Base-by-base conservation (phyloP, 208 protist species). In the Herpetomonas muscarum region DNA sequence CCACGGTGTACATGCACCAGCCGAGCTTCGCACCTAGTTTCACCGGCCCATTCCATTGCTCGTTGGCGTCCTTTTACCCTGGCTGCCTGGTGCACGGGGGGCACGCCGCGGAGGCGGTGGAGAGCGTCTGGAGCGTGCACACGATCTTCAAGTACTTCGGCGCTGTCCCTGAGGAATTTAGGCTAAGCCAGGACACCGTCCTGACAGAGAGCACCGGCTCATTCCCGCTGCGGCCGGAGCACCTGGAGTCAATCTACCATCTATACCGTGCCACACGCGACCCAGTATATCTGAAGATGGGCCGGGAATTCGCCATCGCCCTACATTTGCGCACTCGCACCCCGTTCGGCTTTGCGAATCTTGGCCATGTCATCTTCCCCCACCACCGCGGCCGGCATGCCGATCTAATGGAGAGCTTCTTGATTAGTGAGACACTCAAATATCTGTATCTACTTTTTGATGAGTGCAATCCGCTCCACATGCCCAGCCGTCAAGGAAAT, bases 401-500 rank as follows among this genome's bases (percentile, higher is more conserved):
- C 2, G 90, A 97, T 64, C 28, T 55, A 19, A 98, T 97, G 93
- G 92, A 98, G 47, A 92, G 76, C 47, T 98, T 97, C 67, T 84
- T 98, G 29, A 48, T 98, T 15, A 67, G 84, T 0, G 97, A 98
- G 67, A 98, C 97, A n/a, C 67, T 97, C 31, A 98, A 98, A 64
- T 98, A 98, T 64, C 73, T 98, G 19, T 98, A 89, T 54, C 67
- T 98, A n/a, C 59, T 98, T 13, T 98, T 98, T 61, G 71, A 82
- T 46, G 77, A 85, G 61, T 66, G 61, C 48, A 76, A 67, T 32
- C 37, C 48, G 17, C 21, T 76, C 9, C 70, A 83, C 51, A 17
- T 67, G 15, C 48, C 55, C 25, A 61, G 61, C 21, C 55, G 37
- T 37, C 29, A 25, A 37, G 42, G 51, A 31, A 6, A 25, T 48